phyloP scores from a whole-genome alignment of 495 filamentous ascomycete genomes.

The Aspergillus asperescens region DNA sequence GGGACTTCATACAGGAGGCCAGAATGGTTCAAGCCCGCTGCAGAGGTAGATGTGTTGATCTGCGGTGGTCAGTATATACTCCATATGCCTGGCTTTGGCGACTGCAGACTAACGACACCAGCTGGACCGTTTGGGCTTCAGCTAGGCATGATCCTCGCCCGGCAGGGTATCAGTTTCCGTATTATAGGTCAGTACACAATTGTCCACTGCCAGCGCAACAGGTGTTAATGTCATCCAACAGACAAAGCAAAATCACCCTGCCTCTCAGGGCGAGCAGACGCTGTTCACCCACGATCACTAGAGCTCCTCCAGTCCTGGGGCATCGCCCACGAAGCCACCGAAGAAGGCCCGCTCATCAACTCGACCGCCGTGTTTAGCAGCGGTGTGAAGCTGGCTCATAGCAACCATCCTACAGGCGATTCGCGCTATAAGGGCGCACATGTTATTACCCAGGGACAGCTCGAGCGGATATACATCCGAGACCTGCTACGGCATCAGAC shows the following conservation, averaged over 20 bases:
- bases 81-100: background rate
- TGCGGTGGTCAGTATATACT: background rate
- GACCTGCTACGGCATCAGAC: background rate
- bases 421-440: background rate
- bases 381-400: background rate
- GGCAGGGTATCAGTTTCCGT: constrained; percentile 1
- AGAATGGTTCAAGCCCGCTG: background rate
- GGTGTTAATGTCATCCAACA: background rate
- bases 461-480: constrained; percentile 3
- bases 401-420: background rate
- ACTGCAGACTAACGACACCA: background rate
- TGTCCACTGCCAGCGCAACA: background rate
- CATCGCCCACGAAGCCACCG: background rate
- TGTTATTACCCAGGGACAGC: background rate
- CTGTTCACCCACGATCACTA: background rate
- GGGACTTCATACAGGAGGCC: background rate
- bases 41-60: constrained; percentile 1
- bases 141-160: background rate
- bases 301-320: constrained; percentile 3
- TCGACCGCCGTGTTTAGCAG: background rate
- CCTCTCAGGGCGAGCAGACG: background rate
- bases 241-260: background rate
- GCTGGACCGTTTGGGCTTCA: background rate
- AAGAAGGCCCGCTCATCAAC: constrained; percentile 2
- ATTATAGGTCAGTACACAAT: background rate